Evolutionary conservation across 768 basidiomycete species (phyloP), one percentile per base, ranked within the genome.

Genomic region (Amanita rubescens): DNA sequence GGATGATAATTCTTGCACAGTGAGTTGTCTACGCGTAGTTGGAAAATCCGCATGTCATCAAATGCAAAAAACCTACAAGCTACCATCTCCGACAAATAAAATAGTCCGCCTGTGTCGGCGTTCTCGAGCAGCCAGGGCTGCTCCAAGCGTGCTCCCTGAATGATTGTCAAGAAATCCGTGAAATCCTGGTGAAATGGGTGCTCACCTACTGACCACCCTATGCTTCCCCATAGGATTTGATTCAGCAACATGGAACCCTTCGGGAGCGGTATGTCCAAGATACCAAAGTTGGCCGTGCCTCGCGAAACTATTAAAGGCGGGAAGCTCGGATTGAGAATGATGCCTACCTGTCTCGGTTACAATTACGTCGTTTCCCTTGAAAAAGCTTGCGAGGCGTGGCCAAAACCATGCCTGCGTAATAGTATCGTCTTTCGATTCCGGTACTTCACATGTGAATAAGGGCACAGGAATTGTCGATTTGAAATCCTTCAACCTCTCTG

Each of bases 151-250:
- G 42, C 80, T 79, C 6, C 81, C 80, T 80, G 43, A 19, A 30
- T 8, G 0, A 7, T 20, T 9, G 25, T 12, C 37, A 27, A 38
- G 19, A 41, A 8, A 6, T 14, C 5, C 17, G 10, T 27, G n/a
- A 14, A 44, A 20, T 37, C n/a, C 17, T 8, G 7, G 22, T 47
- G 37, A 17, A 17, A 30, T 3, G 5, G 2, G 0, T 9, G 59
- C 74, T 70, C 65, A 72, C 90, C 90, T 37, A 87, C 81, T 15
- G 86, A 82, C 85, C 87, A 96, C 0, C 94, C 94, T 59, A 97
- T 96, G 55, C 85, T 86, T 47, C 94, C 94, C 85, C 89, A 96
- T 5, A 96, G 69, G 48, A 95, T 81, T 68, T 94, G 91, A 56
- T 76, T 80, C 35, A 91, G 56, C 54, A 85, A 81, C 4, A 82